A percentile compares a stretch with the other conserved stretches of the same genome.
Conservation (phyloP, 129 eudicot species). For the Calendula officinalis region DNA sequence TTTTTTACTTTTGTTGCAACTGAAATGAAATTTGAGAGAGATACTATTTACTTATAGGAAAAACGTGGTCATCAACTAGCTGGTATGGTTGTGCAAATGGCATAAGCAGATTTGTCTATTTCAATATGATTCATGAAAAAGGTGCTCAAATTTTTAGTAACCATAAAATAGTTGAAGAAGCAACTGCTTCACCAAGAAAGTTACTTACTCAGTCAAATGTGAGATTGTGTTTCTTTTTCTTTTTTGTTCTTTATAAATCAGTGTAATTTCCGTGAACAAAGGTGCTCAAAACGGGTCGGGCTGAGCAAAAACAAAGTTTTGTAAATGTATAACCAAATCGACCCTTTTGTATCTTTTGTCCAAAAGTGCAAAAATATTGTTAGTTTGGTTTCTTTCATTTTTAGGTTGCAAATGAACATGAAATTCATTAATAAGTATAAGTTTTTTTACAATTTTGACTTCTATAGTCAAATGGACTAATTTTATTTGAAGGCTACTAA, state of each 20-base stretch:
- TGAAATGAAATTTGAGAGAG: background rate
- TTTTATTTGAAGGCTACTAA: too few species aligned
- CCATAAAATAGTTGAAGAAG: slow-evolving; percentile 37
- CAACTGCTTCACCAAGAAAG: slow-evolving; percentile 38
- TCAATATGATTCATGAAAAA: slow-evolving; percentile 59
- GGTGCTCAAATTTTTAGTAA: slow-evolving; percentile 38
- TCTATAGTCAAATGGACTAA: too few species aligned
- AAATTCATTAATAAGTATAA: too few species aligned
- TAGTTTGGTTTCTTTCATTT: too few species aligned
- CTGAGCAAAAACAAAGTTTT: too few species aligned
- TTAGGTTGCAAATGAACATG: too few species aligned
- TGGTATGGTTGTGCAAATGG: slow-evolving; percentile 55
- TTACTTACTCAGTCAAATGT: slow-evolving; percentile 36
- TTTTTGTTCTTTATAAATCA: background rate
- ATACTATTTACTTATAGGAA: slow-evolving; percentile 45
- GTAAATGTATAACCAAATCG: too few species aligned
- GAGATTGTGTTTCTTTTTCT: background rate
- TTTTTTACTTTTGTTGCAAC: background rate
- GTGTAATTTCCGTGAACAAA: too few species aligned
- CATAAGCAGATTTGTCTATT: slow-evolving; percentile 80
- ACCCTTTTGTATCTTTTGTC: too few species aligned
- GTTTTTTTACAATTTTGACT: too few species aligned
- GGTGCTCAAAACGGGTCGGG: too few species aligned
- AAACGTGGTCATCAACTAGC: slow-evolving; percentile 78
- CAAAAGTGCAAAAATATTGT: too few species aligned